A percentile compares a stretch with the other conserved stretches of the same genome.
Evolutionary conservation across 148 eudicot genomes (phyloP).

Genomic region (Simmondsia chinensis): DNA sequence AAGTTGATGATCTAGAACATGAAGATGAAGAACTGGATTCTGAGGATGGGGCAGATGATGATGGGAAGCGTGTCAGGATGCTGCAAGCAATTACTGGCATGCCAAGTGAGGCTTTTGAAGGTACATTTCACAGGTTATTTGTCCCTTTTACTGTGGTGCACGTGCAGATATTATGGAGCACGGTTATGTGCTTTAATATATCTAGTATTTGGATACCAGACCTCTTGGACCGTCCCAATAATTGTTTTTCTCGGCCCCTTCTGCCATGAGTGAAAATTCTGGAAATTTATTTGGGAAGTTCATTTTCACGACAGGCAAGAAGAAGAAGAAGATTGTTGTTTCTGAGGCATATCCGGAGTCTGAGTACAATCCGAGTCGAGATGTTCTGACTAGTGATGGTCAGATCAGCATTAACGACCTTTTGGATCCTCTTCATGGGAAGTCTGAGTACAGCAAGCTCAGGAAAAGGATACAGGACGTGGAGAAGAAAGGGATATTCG

Average conservation of each 20-base stretch:
- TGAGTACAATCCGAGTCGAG: constrained; percentile 75
- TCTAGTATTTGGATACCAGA: too few species aligned
- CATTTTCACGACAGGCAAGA: constrained; percentile 48
- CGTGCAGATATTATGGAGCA: too few species aligned
- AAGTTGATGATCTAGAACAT: constrained; percentile 12
- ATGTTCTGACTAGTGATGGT: constrained; percentile 60
- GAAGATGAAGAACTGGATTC: constrained; percentile 15
- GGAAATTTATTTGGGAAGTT: too few species aligned
- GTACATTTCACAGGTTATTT: constrained; percentile 21
- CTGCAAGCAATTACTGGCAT: constrained; percentile 69
- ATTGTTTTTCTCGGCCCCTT: too few species aligned
- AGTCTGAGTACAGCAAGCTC: constrained; percentile 44
- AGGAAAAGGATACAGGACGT: constrained; percentile 36
- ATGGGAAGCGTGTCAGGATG: constrained; percentile 68
- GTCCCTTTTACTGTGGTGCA: neutral
- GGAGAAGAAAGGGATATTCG: constrained; percentile 36
- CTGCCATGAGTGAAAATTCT: too few species aligned
- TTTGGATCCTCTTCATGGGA: constrained; percentile 58
- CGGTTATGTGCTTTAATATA: too few species aligned
- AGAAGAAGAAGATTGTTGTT: constrained; percentile 41
- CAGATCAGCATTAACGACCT: constrained; percentile 67
- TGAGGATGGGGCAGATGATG: constrained; percentile 30
- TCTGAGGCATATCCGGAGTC: constrained; percentile 89
- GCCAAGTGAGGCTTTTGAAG: constrained; percentile 69
- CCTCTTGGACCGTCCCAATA: too few species aligned